phyloP scores from a whole-genome alignment of 805 yeast genomes.

The Metschnikowia anglica region DNA sequence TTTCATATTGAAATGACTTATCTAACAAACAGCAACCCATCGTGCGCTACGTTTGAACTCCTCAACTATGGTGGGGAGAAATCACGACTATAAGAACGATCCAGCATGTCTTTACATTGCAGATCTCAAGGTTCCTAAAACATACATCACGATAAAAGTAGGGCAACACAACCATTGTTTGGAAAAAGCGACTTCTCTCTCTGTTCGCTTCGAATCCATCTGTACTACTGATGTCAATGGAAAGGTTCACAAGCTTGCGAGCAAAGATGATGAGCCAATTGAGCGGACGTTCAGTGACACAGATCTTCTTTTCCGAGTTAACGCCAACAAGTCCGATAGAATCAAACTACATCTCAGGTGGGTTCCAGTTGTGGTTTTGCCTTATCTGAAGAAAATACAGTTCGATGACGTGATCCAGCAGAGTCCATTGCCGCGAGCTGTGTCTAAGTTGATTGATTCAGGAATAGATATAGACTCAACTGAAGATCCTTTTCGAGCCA shows the following conservation, averaged over 20 bases:
- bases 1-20: background rate
- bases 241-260: conserved; percentile 21
- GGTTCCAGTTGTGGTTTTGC: conserved; percentile 22
- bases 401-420: conserved; percentile 14
- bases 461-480: conserved; percentile 24
- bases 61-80: conserved; percentile 28
- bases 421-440: conserved; percentile 14
- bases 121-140: conserved; percentile 33
- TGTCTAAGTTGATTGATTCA: conserved; percentile 12
- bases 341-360: conserved; percentile 21
- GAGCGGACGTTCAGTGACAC: conserved; percentile 9
- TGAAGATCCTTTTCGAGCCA: conserved; percentile 21
- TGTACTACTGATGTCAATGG: conserved; percentile 34
- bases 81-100: conserved; percentile 23
- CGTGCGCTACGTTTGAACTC: conserved; percentile 16
- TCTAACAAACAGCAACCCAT: conserved; percentile 19
- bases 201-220: conserved; percentile 28
- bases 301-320: conserved; percentile 15
- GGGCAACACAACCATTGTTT: conserved; percentile 2
- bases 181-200: conserved; percentile 19
- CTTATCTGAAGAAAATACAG: conserved; percentile 17
- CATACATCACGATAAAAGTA: conserved; percentile 26
- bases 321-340: conserved; percentile 20
- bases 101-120: conserved; percentile 26
- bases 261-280: conserved; percentile 14